Percentiles rank a stretch among this genome's conserved stretches.
These are phyloP conservation scores for Annona cherimola DNA, from an alignment of 164 flowering plant species.

Conservation along the genomic window DNA sequence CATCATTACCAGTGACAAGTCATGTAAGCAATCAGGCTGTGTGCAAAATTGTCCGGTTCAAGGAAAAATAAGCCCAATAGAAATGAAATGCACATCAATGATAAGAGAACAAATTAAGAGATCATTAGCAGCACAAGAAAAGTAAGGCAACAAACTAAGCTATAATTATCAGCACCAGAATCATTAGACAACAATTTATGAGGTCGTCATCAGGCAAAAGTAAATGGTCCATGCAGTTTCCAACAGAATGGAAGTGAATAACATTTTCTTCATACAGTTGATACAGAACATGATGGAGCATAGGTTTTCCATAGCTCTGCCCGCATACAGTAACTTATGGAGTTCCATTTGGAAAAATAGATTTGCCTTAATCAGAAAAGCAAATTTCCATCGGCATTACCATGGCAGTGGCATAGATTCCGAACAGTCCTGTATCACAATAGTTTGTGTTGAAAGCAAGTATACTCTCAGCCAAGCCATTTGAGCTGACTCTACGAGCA, in stretches of 20 bases:
- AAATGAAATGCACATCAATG: too few relatives aligned
- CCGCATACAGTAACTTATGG: not conserved
- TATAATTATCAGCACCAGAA: not conserved
- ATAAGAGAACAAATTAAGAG: slow-evolving; percentile 2
- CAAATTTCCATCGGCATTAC: slow-evolving; percentile 3
- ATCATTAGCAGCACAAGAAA: not conserved
- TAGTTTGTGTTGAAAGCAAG: slow-evolving; percentile 20
- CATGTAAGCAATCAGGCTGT: slow-evolving; percentile 19
- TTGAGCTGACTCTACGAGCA: slow-evolving; percentile 56
- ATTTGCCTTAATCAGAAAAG: not conserved
- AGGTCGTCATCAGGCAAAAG: not conserved
- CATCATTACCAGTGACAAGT: slow-evolving; percentile 17
- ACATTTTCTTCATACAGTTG: not conserved
- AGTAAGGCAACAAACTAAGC: not conserved
- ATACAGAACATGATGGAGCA: not conserved
- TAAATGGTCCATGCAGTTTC: not conserved
- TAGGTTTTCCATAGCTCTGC: not conserved
- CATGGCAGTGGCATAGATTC: slow-evolving; percentile 12
- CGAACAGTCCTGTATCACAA: slow-evolving; percentile 16
- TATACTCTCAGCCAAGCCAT: slow-evolving; percentile 39
- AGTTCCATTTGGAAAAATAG: not conserved
- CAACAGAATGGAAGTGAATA: not conserved
- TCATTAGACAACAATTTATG: not conserved
- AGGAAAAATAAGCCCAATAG: too few relatives aligned
- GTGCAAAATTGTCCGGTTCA: not conserved